Base-by-base conservation (phyloP, 768 basidiomycete genomes). In the Saitozyma podzolica region DNA sequence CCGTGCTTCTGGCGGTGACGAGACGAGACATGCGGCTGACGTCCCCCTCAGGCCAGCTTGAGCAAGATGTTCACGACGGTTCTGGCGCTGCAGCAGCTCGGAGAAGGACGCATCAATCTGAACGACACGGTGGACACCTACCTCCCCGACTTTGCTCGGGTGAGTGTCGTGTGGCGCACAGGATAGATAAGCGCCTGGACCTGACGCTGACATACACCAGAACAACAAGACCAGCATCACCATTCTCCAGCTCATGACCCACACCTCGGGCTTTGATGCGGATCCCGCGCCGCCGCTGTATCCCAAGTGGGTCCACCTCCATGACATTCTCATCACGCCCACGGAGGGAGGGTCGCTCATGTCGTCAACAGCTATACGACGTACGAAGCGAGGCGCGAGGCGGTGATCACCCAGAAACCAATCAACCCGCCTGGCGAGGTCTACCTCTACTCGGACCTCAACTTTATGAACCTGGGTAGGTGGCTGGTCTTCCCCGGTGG, bases 61-160 rank as follows among this genome's bases (percentile, higher is more conserved):
- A 61, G 17, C 41, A 61, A 61, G 43, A 17, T 61, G 9, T 61
- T 61, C 47, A 56, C 60, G 11, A 61, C 60, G 9, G 40, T 61
- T 43, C 10, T 61, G 6, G 52, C 60, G 6, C 45, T 61, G 9
- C 54, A 56, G 19, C 53, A 54, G 43, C 13, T 61, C 7, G 60
- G 60, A 3, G 19, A 47, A 17, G 60, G 52, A 20, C 14, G 4
- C n/a, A 40, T 60, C 19, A 13, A 40, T 13, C 20, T 60, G 1
- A 54, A 60, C 20, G 50, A 39, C 13, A 60, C 50, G 13, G 59
- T 60, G 9, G 40, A 29, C 19, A 53, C 59, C 11, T 60, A 60
- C 42, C 29, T 60, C 16, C 51, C 59, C 19, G 59, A 60, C 19
- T 60, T 58, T 40, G 57, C 57, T 8, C 29, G 17, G n/a, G 51